These are phyloP conservation scores for Cutaneotrichosporon sp. DNA, from an alignment of 1,284 basidiomycete genomes.

Conservation along the genomic window DNA sequence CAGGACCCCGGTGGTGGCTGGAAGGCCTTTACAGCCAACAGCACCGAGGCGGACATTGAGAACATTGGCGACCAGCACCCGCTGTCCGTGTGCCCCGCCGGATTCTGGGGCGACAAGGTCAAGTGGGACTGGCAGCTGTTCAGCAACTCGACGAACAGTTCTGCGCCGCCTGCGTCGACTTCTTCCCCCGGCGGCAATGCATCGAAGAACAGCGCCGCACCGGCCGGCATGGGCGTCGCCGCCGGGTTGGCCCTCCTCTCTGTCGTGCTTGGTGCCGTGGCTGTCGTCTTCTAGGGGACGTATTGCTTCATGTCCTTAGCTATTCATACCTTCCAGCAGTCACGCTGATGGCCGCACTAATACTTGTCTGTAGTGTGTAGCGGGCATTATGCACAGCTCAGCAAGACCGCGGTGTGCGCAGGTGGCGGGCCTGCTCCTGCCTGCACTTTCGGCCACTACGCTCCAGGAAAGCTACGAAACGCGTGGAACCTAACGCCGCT, in stretches of 20 bases:
- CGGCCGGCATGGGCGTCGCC: background rate
- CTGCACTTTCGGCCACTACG: too few species aligned
- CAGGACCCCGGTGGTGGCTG: conserved; percentile 23
- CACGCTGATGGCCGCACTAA: too few species aligned
- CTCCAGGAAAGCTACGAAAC: too few species aligned
- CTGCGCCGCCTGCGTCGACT: background rate
- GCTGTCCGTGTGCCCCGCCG: conserved; percentile 21
- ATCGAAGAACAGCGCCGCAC: background rate
- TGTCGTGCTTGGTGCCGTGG: background rate
- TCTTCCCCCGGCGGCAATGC: background rate
- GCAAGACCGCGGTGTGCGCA: too few species aligned
- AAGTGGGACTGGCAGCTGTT: conserved; percentile 41
- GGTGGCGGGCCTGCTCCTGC: too few species aligned
- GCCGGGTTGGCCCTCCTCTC: background rate
- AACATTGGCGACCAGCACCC: conserved; percentile 19
- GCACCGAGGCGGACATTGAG: conserved; percentile 11
- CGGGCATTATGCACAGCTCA: too few species aligned
- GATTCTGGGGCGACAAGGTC: conserved; percentile 34
- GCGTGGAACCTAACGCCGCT: too few species aligned
- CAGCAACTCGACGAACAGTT: conserved; percentile 1
- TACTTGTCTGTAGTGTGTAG: too few species aligned
- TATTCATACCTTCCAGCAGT: too few species aligned
- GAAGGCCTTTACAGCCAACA: conserved; percentile 13
- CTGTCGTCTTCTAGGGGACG: too few species aligned
- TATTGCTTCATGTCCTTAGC: too few species aligned